These are phyloP conservation scores for Mycena amicta DNA, from an alignment of 768 basidiomycete species.

Conservation along the genomic window DNA sequence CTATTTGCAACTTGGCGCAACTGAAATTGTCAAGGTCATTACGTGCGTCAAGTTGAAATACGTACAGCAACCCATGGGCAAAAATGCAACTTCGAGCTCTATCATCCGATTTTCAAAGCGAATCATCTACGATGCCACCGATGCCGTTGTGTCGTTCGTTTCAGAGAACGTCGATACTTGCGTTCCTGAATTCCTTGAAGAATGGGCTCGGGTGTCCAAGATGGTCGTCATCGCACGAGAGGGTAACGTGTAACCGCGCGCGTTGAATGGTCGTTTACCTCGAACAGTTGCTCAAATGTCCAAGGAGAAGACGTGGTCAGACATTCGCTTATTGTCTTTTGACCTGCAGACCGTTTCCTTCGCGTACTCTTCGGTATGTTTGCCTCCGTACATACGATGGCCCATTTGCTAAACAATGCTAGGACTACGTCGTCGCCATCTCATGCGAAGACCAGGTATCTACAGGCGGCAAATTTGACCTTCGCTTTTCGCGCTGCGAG, in stretches of 20 bases:
- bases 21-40: constrained; percentile 75
- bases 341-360: constrained; percentile 93
- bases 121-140: constrained; percentile 87
- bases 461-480: constrained; percentile 69
- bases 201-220: constrained; percentile 91
- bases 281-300: constrained; percentile 81
- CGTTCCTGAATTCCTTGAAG: constrained; percentile 87
- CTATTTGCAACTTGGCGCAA: no score
- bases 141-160: constrained; percentile 87
- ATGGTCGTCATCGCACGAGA: constrained; percentile 93
- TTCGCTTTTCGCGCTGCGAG: constrained; percentile 65
- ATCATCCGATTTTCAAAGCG: constrained; percentile 84
- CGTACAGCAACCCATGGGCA: constrained; percentile 83
- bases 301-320: constrained; percentile 67
- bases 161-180: constrained; percentile 87
- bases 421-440: constrained; percentile 81
- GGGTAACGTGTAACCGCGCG: constrained; percentile 45
- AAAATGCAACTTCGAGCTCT: constrained; percentile 58
- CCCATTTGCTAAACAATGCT: not conserved
- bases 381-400: not conserved
- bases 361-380: constrained; percentile 65
- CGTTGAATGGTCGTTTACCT: not conserved
- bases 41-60: constrained; percentile 91
- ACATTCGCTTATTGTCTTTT: constrained; percentile 84
- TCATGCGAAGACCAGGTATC: constrained; percentile 78